Evolutionary conservation across 2,329 filamentous ascomycete species (phyloP).

Genomic region (Hirsutella rhossiliensis): DNA sequence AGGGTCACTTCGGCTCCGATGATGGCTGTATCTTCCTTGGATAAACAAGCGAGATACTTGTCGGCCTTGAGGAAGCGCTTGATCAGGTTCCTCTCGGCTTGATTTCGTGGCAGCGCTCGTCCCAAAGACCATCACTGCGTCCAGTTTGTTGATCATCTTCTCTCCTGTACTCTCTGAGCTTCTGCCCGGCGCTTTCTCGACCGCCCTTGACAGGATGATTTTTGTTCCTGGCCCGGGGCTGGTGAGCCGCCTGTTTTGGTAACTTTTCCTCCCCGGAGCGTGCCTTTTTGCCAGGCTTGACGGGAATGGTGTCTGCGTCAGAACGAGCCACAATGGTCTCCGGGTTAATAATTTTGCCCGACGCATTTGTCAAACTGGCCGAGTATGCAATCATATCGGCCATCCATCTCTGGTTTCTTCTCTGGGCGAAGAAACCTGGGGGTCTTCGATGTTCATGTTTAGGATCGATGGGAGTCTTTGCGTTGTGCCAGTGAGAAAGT

Average conservation of each 20-base stretch:
- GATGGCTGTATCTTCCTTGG: constrained; percentile 14
- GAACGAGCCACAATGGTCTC: constrained; percentile 42
- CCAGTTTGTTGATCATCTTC: constrained; percentile 11
- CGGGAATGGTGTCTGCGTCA: background rate
- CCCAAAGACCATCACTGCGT: constrained; percentile 3
- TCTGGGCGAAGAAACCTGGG: constrained; percentile 19
- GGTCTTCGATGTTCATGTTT: constrained; percentile 12
- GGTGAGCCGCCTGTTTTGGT: constrained; percentile 1
- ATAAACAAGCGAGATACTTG: constrained; percentile 30
- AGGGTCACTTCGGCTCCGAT: constrained; percentile 20
- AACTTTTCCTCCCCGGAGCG: background rate
- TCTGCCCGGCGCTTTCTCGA: constrained; percentile 24
- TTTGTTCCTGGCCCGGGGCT: constrained; percentile 4
- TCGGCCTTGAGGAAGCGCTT: constrained; percentile 34
- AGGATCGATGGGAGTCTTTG: constrained; percentile 35
- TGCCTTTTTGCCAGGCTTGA: background rate
- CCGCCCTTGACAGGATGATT: constrained; percentile 9
- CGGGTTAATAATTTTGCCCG: constrained; percentile 50
- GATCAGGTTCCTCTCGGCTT: constrained; percentile 27
- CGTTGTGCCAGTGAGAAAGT: constrained; percentile 50
- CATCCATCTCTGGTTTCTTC: constrained; percentile 52
- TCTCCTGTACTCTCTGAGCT: constrained; percentile 21
- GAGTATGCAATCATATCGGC: constrained; percentile 57
- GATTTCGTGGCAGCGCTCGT: constrained; percentile 24
- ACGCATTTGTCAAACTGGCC: constrained; percentile 53